phyloP scores from a whole-genome alignment of 2,329 filamentous ascomycete genomes.

The Fusarium pseudoanthophilum region DNA sequence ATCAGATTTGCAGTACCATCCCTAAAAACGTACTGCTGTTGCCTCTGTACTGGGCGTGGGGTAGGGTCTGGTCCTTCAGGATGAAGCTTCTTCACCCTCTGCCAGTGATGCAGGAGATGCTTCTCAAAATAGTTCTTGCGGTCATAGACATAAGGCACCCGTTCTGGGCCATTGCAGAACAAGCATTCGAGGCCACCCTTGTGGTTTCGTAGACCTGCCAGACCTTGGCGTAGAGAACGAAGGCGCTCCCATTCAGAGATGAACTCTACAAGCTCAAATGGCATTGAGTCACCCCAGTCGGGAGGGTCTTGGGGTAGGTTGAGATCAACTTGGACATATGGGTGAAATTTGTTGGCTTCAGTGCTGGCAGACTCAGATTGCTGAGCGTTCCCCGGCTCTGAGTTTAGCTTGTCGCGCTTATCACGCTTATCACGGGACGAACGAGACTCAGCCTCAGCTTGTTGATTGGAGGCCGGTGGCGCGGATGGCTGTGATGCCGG shows the following conservation, averaged over 20 bases:
- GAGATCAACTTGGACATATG: not conserved
- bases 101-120: not conserved
- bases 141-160: not conserved
- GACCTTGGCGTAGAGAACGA: not conserved
- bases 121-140: not conserved
- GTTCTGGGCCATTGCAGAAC: not conserved
- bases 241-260: not conserved
- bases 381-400: not conserved
- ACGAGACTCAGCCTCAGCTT: not conserved
- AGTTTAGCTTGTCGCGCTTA: not conserved
- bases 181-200: not conserved
- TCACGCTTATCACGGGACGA: not conserved
- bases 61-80: not conserved
- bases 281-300: not conserved
- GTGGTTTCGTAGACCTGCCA: not conserved
- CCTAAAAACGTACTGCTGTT: not conserved
- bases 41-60: not conserved
- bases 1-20: not conserved
- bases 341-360: not conserved
- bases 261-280: not conserved
- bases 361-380: not conserved
- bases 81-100: not conserved
- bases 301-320: not conserved
- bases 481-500: not conserved
- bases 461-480: not conserved